phyloP scores from a whole-genome alignment of 192 early-diverging fungal species.

The Spizellomyces punctatus region DNA sequence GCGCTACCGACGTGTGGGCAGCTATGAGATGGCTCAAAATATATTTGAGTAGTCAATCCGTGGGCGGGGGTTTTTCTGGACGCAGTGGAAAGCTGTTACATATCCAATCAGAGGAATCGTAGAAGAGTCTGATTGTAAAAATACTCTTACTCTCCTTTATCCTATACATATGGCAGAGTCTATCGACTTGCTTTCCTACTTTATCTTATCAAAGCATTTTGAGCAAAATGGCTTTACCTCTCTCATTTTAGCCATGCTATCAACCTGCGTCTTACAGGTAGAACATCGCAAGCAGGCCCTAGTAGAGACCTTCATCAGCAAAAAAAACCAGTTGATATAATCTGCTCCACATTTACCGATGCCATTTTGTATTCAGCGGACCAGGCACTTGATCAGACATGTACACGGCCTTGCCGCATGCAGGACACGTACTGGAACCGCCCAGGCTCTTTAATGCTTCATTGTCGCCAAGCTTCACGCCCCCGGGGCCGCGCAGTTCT shows the following conservation, averaged over 20 bases:
- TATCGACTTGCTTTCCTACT: background rate
- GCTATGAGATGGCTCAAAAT: too few species aligned
- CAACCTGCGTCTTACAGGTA: conserved; percentile 11
- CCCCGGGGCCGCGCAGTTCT: conserved; percentile 22
- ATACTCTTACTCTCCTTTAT: too few species aligned
- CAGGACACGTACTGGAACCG: conserved; percentile 11
- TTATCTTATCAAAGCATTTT: conserved; percentile 12
- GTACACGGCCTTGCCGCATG: conserved; percentile 18
- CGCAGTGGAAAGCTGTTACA: too few species aligned
- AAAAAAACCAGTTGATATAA: background rate
- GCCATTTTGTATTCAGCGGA: conserved; percentile 25
- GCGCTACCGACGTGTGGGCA: too few species aligned
- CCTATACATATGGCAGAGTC: background rate
- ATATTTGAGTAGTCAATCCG: too few species aligned
- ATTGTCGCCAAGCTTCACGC: conserved; percentile 17
- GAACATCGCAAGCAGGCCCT: conserved; percentile 21
- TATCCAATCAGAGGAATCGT: too few species aligned
- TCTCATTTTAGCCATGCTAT: conserved; percentile 26
- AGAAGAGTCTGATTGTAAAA: too few species aligned
- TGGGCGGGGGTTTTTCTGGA: too few species aligned
- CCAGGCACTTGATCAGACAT: conserved; percentile 28
- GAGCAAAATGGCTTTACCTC: conserved; percentile 16
- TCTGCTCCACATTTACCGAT: conserved; percentile 2
- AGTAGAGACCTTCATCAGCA: background rate
- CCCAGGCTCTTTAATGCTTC: conserved; percentile 3